Evolutionary conservation across 805 yeast species (phyloP), one percentile per base, ranked within the genome.

Genomic region (Komagataella populi): DNA sequence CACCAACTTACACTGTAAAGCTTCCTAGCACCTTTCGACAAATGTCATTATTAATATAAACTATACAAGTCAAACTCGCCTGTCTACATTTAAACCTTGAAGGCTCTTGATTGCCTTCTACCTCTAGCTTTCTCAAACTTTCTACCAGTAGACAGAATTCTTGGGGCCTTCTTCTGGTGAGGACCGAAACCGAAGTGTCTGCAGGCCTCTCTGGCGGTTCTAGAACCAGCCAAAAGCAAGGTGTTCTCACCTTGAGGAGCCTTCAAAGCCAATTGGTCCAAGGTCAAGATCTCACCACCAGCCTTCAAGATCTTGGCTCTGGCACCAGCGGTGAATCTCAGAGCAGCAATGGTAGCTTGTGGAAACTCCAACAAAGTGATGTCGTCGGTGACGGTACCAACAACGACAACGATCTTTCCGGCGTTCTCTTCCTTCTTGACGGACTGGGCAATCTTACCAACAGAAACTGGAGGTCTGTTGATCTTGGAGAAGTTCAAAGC

Each of bases 91-190:
- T 91, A 93, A 79, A 93, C 99, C 87, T 93, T 93, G 99, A 93
- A 93, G 81, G 96, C 99, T 84, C 95, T 89, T 64, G 98, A 90
- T 75, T 81, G 84, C 81, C 99, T 84, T 78, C 85, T 95, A 84
- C 99, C 99, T 87, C 99, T 93, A 70, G 97, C 99, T 79, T 93
- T 89, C 84, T 93, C 99, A 84, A 93, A 93, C 81, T 93, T 93
- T 85, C 98, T 93, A 76, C 99, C 99, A 75, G 80, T 89, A 59
- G 98, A 91, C 70, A 76, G 68, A 76, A 93, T 84, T 81, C 95
- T 89, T 78, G 99, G 99, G 70, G 98, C 98, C 88, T 93, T 93
- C 80, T 81, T 78, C 84, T 88, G 88, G 95, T 93, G 99, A 71
- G 99, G 99, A 80, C 99, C 99, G 76, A 91, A 72, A 76, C 99